These are phyloP conservation scores for Aspergillus aculeatinus DNA, from an alignment of 2,329 filamentous ascomycete species.

Conservation along the genomic window DNA sequence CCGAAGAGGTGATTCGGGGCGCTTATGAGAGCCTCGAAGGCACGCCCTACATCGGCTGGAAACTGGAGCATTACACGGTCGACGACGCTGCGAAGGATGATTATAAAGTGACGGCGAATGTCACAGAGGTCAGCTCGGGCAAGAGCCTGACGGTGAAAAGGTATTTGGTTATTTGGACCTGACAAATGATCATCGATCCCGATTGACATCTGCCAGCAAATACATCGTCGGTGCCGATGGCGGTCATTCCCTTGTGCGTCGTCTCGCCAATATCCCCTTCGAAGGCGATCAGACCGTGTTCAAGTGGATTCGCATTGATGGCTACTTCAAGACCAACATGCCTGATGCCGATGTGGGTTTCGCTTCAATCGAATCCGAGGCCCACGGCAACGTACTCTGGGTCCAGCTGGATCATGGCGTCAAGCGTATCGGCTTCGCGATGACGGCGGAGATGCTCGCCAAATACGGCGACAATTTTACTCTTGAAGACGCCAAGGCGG, in stretches of 20 bases:
- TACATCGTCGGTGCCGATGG: constrained; percentile 52
- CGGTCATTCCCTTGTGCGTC: constrained; percentile 48
- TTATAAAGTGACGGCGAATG: too few species aligned
- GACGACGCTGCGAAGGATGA: too few species aligned
- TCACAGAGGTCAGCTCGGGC: too few species aligned
- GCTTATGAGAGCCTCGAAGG: not conserved
- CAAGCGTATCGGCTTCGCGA: constrained; percentile 21
- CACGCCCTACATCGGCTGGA: too few species aligned
- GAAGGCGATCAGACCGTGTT: constrained; percentile 16
- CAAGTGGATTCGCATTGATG: constrained; percentile 24
- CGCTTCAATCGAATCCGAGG: constrained; percentile 21
- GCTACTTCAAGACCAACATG: constrained; percentile 29
- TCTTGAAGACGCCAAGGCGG: too few species aligned
- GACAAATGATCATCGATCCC: too few species aligned
- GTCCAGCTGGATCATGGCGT: constrained; percentile 26
- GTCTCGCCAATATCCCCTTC: constrained; percentile 39
- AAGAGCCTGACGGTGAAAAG: too few species aligned
- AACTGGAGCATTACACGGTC: too few species aligned
- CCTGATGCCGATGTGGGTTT: constrained; percentile 15
- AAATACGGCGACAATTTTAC: too few species aligned
- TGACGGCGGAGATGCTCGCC: constrained; percentile 25
- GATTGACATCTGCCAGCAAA: constrained; percentile 5
- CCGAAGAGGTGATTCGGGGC: constrained; percentile 53
- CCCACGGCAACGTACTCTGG: constrained; percentile 33
- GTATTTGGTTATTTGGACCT: too few species aligned